phyloP scores from a whole-genome alignment of 805 yeast species.

The Kuraishia floccosa region DNA sequence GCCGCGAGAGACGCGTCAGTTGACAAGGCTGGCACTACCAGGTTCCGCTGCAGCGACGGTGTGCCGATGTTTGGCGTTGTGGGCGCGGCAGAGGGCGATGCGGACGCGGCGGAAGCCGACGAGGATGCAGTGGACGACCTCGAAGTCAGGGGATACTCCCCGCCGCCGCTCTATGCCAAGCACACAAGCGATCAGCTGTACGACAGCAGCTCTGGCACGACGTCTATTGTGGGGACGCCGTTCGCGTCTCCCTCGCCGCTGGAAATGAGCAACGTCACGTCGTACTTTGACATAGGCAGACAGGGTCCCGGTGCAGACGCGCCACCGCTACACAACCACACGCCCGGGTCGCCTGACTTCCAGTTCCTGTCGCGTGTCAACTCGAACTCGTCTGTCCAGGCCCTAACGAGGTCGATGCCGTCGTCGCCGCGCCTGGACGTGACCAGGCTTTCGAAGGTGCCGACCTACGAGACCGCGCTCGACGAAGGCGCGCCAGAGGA shows the following conservation, averaged over 20 bases:
- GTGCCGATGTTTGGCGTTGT: conserved; percentile 4
- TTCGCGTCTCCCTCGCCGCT: background rate
- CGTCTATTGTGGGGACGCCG: conserved; percentile 10
- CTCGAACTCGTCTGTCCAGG: conserved; percentile 4
- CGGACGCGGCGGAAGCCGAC: background rate
- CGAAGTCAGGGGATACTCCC: background rate
- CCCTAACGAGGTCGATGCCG: background rate
- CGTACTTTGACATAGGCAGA: background rate
- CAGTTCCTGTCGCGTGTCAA: conserved; percentile 12
- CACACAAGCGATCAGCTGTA: background rate
- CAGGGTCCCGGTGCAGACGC: background rate
- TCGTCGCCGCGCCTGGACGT: conserved; percentile 3
- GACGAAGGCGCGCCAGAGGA: conserved; percentile 12
- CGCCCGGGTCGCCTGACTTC: conserved; percentile 6
- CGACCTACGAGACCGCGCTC: conserved; percentile 13
- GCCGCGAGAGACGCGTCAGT: conserved; percentile 13
- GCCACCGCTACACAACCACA: background rate
- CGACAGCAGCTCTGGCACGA: background rate
- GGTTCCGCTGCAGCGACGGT: conserved; percentile 11
- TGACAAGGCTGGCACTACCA: conserved; percentile 12
- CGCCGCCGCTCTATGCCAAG: background rate
- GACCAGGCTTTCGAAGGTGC: conserved; percentile 9
- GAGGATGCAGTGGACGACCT: background rate
- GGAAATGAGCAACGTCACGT: too few relatives aligned
- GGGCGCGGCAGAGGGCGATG: background rate